Base-by-base conservation (phyloP, 1,284 basidiomycete species). In the Phaffia rhodozyma region DNA sequence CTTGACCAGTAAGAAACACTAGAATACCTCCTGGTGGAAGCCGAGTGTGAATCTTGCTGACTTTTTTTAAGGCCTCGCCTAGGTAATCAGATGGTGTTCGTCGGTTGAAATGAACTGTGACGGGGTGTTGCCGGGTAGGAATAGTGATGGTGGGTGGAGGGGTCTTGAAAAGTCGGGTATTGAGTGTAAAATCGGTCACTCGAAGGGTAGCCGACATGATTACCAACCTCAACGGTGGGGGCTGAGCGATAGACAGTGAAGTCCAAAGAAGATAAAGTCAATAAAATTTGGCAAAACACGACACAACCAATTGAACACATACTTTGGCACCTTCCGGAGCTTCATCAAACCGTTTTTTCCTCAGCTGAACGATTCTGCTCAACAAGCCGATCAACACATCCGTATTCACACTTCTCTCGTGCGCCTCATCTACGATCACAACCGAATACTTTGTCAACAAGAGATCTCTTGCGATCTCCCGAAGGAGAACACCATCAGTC, bases 181-280 rank as follows among this genome's bases (percentile, higher is more conserved):
- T 98, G 67, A 87, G 83, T 0, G 87, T 86, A 71, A 99, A 98
- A 75, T 98, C 96, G 60, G 85, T 84, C 29, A 97, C 87, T 30
- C 93, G 88, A 6, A 98, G 82, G 0, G 96, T 98, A 1, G 96
- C 96, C 51, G 94, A 98, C 96, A 99, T 98, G 77, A 99, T 96
- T 67, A 98, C 84, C 52, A 99, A 80, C 16, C 96, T 84, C 7
- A 99, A 77, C 13, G 38, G 38, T 43, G 38, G 38, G 13, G 94
- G 94, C 81, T 89, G 70, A 43, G 29, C 34, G n/a, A 60, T 3
- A 25, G 29, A 34, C 47, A 30, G 48, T 9, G n/a, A n/a, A 57
- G 52, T 55, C 50, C 43, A 38, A 50, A 9, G 5, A 57, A 25
- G 38, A 32, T 47, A 47, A 53, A 25, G 2, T 21, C 51, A 51